phyloP scores from a whole-genome alignment of 371 early-diverging fungal species.

The Agmasoma carcini region DNA sequence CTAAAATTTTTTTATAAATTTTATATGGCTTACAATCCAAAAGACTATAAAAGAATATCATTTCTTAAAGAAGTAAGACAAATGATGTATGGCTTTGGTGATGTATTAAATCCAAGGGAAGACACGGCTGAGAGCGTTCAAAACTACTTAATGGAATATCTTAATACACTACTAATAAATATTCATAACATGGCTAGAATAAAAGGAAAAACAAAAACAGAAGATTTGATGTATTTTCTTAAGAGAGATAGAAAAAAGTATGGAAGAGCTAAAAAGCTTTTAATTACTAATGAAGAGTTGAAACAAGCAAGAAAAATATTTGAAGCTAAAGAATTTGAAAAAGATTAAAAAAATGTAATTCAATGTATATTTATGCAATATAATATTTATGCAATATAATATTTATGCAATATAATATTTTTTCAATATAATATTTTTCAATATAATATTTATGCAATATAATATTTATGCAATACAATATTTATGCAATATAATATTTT shows the following conservation, averaged over 20 bases:
- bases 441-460: no score
- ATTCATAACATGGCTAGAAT: constrained; percentile 45
- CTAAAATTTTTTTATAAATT: constrained; percentile 1
- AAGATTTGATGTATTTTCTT: constrained; percentile 74
- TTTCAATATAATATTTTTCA: no score
- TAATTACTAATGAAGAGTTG: constrained; percentile 80
- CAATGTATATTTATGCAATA: no score
- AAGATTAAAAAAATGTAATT: constrained; percentile 33
- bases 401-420: no score
- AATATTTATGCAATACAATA: no score
- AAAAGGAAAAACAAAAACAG: constrained; percentile 63
- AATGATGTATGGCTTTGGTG: constrained; percentile 91
- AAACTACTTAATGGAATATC: constrained; percentile 72
- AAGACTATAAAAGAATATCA: constrained; percentile 43
- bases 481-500: no score
- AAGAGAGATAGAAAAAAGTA: constrained; percentile 82
- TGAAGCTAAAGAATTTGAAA: constrained; percentile 53
- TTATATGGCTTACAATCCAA: no score
- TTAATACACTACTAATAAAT: constrained; percentile 60
- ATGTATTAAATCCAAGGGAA: constrained; percentile 68
- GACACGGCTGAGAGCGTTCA: constrained; percentile 81
- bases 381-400: no score
- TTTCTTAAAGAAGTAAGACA: constrained; percentile 58
- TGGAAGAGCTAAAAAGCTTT: constrained; percentile 76
- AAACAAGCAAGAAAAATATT: constrained; percentile 60